Evolutionary conservation across 495 filamentous ascomycete species (phyloP).

Genomic region (Sphaerosporella brunnea): DNA sequence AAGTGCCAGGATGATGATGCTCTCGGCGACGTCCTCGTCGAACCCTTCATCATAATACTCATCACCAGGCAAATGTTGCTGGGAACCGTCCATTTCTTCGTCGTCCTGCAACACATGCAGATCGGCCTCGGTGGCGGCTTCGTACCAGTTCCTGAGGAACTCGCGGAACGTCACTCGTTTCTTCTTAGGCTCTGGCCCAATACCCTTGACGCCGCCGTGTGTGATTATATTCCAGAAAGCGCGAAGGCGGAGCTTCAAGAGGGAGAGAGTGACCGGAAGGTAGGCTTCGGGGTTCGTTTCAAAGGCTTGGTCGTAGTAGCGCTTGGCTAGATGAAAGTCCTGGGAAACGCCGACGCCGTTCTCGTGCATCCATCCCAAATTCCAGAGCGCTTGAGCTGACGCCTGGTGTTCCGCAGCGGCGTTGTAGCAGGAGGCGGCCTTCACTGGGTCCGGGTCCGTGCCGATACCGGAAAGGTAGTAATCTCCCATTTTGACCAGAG

Average conservation of each 20-base stretch:
- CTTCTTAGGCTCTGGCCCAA: conserved; percentile 40
- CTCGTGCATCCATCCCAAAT: conserved; percentile 98
- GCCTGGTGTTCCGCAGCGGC: conserved; percentile 77
- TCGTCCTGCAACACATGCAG: conserved; percentile 31
- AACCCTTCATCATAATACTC: conserved; percentile 47
- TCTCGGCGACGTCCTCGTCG: conserved; percentile 66
- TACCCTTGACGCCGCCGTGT: conserved; percentile 71
- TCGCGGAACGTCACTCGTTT: conserved; percentile 18
- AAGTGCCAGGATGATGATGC: conserved; percentile 61
- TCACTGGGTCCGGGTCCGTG: conserved; percentile 53
- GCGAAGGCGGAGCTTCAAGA: conserved; percentile 67
- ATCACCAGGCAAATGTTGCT: conserved; percentile 10
- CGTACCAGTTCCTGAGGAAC: conserved; percentile 24
- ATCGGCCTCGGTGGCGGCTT: conserved; percentile 21
- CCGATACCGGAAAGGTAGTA: conserved; percentile 79
- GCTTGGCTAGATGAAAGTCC: conserved; percentile 92
- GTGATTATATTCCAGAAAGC: conserved; percentile 91
- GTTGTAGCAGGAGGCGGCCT: conserved; percentile 82
- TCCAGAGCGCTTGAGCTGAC: conserved; percentile 90
- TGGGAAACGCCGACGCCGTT: conserved; percentile 86
- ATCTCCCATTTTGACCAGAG: conserved; percentile 93
- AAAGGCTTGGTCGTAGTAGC: conserved; percentile 82
- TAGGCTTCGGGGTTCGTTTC: conserved; percentile 87
- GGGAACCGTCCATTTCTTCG: conserved; percentile 13
- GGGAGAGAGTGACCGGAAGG: conserved; percentile 73